Percentiles rank a stretch among this genome's conserved stretches.
phyloP scores from a whole-genome alignment of 768 basidiomycete genomes.

The Podaxis sp. region DNA sequence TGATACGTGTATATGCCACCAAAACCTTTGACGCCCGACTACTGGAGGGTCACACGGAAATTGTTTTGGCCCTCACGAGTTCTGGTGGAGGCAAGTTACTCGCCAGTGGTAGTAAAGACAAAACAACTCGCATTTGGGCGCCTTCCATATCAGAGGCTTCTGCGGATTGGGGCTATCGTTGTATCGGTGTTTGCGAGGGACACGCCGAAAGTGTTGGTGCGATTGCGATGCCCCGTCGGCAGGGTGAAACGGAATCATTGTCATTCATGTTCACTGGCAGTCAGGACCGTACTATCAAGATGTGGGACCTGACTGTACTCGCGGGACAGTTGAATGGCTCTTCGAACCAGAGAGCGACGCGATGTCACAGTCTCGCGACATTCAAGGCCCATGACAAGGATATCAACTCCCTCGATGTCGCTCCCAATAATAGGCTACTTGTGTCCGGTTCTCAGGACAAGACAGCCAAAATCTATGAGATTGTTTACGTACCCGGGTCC shows the following conservation, averaged over 20 bases:
- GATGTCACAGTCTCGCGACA: constrained; percentile 76
- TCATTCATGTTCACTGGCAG: constrained; percentile 91
- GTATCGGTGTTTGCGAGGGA: constrained; percentile 86
- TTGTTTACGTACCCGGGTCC: constrained; percentile 48
- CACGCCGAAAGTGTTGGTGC: constrained; percentile 94
- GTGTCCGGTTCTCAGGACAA: constrained; percentile 96
- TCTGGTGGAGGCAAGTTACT: constrained; percentile 65
- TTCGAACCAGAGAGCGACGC: constrained; percentile 25
- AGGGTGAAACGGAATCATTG: constrained; percentile 25
- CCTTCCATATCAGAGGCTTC: constrained; percentile 19
- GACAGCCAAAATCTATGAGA: constrained; percentile 84
- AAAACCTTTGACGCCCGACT: constrained; percentile 77
- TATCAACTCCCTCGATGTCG: constrained; percentile 92
- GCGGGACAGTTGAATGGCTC: constrained; percentile 22
- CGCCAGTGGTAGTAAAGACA: constrained; percentile 92
- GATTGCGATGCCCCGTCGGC: constrained; percentile 67
- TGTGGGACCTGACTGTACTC: constrained; percentile 85
- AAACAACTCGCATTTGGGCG: constrained; percentile 82
- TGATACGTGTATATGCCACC: constrained; percentile 86
- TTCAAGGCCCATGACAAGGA: constrained; percentile 96
- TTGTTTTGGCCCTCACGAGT: constrained; percentile 81
- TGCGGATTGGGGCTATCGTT: constrained; percentile 53
- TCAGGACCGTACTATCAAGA: constrained; percentile 96
- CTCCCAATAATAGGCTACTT: constrained; percentile 83
- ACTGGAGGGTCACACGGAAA: constrained; percentile 85